Percentiles rank a stretch among this genome's conserved stretches.
These are phyloP conservation scores for Verticillium dahliae DNA, from an alignment of 2,329 filamentous ascomycete species.

Conservation along the genomic window DNA sequence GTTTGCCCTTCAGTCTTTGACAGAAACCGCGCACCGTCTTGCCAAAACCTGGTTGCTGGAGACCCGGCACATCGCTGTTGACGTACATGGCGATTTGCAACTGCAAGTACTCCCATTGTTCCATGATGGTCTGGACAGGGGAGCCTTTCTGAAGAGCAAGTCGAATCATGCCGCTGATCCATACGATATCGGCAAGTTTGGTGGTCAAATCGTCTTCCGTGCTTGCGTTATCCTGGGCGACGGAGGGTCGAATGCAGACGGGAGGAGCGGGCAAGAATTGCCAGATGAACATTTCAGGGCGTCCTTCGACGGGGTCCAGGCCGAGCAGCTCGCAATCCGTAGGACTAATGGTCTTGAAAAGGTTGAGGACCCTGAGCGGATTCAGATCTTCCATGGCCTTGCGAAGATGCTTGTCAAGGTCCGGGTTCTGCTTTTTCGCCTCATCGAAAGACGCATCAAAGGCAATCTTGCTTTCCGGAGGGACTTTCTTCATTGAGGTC, in stretches of 20 bases:
- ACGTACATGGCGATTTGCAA: constrained; percentile 96
- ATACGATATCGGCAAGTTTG: constrained; percentile 93
- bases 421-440: constrained; percentile 69
- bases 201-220: constrained; percentile 96
- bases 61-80: constrained; percentile 89
- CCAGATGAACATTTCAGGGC: constrained; percentile 97
- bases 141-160: constrained; percentile 78
- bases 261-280: constrained; percentile 91
- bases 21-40: constrained; percentile 92
- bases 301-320: constrained; percentile 76
- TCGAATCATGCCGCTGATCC: constrained; percentile 81
- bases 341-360: constrained; percentile 82
- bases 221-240: constrained; percentile 85
- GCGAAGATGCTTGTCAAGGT: constrained; percentile 83
- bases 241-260: constrained; percentile 88
- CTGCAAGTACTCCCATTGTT: constrained; percentile 97
- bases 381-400: constrained; percentile 95
- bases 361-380: constrained; percentile 77
- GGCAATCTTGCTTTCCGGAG: constrained; percentile 71
- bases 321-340: constrained; percentile 88
- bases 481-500: constrained; percentile 75
- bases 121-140: constrained; percentile 83
- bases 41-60: constrained; percentile 81
- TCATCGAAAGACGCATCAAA: constrained; percentile 83
- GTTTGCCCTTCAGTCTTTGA: constrained; percentile 92